phyloP scores from a whole-genome alignment of 2,329 filamentous ascomycete genomes.

The Madurella mycetomatis region DNA sequence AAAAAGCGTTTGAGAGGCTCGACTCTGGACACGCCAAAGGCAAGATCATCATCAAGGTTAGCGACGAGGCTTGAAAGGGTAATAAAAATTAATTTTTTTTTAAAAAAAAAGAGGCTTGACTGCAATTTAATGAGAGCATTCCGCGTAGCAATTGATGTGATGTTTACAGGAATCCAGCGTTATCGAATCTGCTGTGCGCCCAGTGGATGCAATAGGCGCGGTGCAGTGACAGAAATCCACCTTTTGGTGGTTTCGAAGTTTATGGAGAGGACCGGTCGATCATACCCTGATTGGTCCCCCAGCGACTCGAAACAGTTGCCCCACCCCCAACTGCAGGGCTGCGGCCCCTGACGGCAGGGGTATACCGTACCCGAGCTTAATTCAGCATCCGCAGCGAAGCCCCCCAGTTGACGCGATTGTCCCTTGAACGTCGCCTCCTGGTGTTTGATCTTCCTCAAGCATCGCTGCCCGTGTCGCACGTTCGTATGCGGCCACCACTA shows the following conservation, averaged over 20 bases:
- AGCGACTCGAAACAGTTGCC: background rate
- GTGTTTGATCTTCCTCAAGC: conserved; percentile 21
- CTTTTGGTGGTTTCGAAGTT: background rate
- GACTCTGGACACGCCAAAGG: conserved; percentile 34
- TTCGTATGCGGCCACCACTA: background rate
- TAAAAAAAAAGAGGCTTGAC: too few species aligned
- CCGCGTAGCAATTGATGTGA: conserved; percentile 8
- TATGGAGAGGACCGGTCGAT: background rate
- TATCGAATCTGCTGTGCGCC: too few species aligned
- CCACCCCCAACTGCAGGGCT: background rate
- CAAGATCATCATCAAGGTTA: conserved; percentile 38
- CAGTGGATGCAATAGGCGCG: too few species aligned
- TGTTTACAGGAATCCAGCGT: too few species aligned
- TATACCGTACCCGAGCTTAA: background rate
- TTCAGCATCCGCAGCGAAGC: background rate
- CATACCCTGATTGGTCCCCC: background rate
- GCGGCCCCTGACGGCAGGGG: background rate
- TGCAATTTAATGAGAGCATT: too few species aligned
- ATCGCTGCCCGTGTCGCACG: conserved; percentile 13
- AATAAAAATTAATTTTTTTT: background rate
- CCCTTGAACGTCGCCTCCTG: conserved; percentile 6
- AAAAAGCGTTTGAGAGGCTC: conserved; percentile 36
- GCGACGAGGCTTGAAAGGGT: conserved; percentile 20
- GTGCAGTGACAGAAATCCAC: too few species aligned
- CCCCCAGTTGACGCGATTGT: conserved; percentile 8